Evolutionary conservation across 176 grass and related monocot genomes (phyloP).

Genomic region (Poa annua): DNA sequence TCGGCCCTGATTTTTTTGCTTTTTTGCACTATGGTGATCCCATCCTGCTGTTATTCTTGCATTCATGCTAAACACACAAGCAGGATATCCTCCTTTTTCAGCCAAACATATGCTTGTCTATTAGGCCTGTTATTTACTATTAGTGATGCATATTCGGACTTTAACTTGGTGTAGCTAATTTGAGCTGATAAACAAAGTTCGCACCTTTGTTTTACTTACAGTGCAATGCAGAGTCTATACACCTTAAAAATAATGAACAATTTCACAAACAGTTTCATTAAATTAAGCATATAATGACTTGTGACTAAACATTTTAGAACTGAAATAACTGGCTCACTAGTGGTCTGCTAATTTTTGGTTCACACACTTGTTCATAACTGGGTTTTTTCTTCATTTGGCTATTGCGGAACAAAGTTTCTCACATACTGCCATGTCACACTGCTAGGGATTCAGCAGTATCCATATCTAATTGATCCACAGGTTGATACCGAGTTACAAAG

Average conservation of each 20-base stretch:
- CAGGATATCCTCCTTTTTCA: too few relatives aligned
- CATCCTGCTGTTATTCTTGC: too few relatives aligned
- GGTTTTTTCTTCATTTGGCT: conserved; percentile 40
- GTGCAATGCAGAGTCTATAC: neutral
- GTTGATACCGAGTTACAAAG: conserved; percentile 36
- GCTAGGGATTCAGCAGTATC: too few relatives aligned
- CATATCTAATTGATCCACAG: conserved; percentile 44
- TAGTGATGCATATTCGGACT: too few relatives aligned
- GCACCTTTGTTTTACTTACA: neutral
- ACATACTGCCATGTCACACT: conserved; percentile 9
- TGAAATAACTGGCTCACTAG: conserved; percentile 11
- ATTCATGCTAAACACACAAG: too few relatives aligned
- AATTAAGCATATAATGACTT: neutral
- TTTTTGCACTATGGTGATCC: too few relatives aligned
- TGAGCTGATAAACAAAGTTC: conserved; percentile 4
- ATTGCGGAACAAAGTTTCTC: conserved; percentile 45
- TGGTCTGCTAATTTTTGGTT: conserved; percentile 15
- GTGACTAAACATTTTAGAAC: neutral
- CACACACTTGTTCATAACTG: conserved; percentile 35
- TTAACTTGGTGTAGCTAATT: too few relatives aligned
- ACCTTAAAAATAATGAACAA: conserved; percentile 17
- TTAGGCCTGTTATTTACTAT: too few relatives aligned
- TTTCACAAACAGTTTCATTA: conserved; percentile 18
- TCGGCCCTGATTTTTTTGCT: too few relatives aligned
- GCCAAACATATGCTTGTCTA: too few relatives aligned